Percentiles rank a stretch among this genome's conserved stretches.
phyloP scores from a whole-genome alignment of 345 rosid genomes.

The Anastatica hierochuntica region DNA sequence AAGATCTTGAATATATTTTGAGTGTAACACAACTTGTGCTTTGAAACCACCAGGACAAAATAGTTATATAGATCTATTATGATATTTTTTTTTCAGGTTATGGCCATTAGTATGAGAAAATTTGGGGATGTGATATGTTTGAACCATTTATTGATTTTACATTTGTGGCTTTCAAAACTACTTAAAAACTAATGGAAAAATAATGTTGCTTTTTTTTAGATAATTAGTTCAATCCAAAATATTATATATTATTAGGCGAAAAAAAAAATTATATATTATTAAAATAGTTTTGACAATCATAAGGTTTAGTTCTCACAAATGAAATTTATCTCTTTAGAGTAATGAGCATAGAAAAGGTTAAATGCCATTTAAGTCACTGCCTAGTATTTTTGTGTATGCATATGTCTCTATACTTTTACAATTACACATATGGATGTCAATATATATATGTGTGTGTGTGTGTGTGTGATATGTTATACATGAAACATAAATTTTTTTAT shows the following conservation, averaged over 20 bases:
- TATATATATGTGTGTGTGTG: too few relatives aligned
- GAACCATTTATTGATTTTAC: slow-evolving; percentile 4
- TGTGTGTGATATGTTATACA: too few relatives aligned
- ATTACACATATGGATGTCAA: too few relatives aligned
- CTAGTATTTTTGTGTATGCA: too few relatives aligned
- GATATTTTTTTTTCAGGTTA: too few relatives aligned
- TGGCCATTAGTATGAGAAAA: slow-evolving; percentile 1
- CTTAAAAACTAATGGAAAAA: not conserved
- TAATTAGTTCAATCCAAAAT: not conserved
- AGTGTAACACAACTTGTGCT: not conserved
- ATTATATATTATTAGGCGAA: too few relatives aligned
- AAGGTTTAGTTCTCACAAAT: slow-evolving; percentile 14
- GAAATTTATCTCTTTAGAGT: slow-evolving; percentile 7
- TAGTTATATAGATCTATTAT: slow-evolving; percentile 3
- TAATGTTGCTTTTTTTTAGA: not conserved
- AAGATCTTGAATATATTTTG: not conserved
- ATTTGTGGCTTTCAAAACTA: slow-evolving; percentile 3
- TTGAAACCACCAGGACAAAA: not conserved
- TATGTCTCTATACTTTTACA: too few relatives aligned
- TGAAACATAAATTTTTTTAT: too few relatives aligned
- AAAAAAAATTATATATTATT: too few relatives aligned
- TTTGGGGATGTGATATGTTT: too few relatives aligned
- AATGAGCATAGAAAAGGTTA: slow-evolving; percentile 9
- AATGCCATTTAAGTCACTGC: slow-evolving; percentile 18
- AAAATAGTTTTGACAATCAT: slow-evolving; percentile 6